phyloP scores from a whole-genome alignment of 2,329 filamentous ascomycete genomes.

The Fusarium sp. region DNA sequence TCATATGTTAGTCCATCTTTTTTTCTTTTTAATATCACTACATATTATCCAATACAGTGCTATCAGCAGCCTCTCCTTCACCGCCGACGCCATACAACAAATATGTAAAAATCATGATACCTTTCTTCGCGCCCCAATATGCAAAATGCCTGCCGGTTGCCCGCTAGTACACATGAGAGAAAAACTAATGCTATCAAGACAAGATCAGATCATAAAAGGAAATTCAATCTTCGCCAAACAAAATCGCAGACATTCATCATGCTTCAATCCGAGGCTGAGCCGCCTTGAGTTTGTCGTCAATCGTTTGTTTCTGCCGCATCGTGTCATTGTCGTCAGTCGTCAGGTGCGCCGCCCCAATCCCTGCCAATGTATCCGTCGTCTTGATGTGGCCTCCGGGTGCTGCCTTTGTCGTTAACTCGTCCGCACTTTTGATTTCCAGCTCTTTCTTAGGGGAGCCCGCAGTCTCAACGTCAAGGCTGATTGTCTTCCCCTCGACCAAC shows the following conservation, averaged over 20 bases:
- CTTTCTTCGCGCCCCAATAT: slow-evolving; percentile 30
- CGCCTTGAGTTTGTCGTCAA: slow-evolving; percentile 33
- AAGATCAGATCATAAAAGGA: slow-evolving; percentile 22
- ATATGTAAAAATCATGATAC: slow-evolving; percentile 10
- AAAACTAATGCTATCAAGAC: slow-evolving; percentile 10
- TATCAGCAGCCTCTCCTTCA: neutral
- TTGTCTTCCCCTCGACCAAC: neutral
- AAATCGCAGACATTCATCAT: slow-evolving; percentile 31
- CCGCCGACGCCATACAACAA: slow-evolving; percentile 1
- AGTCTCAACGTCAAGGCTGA: neutral
- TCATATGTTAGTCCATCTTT: neutral
- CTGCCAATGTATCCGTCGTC: slow-evolving; percentile 6
- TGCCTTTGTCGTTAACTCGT: neutral
- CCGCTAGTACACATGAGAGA: slow-evolving; percentile 32
- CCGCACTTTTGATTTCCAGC: neutral
- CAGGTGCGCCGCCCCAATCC: slow-evolving; percentile 22
- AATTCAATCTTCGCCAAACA: slow-evolving; percentile 22
- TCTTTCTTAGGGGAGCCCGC: slow-evolving; percentile 1
- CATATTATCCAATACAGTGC: neutral
- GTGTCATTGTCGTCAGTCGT: slow-evolving; percentile 33
- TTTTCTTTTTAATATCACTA: neutral
- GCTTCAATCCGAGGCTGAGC: slow-evolving; percentile 11
- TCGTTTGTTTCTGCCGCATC: slow-evolving; percentile 31
- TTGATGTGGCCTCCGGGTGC: neutral
- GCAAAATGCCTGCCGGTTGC: slow-evolving; percentile 35